Evolutionary conservation across 495 filamentous ascomycete species (phyloP).

Genomic region (Niebla homalea): DNA sequence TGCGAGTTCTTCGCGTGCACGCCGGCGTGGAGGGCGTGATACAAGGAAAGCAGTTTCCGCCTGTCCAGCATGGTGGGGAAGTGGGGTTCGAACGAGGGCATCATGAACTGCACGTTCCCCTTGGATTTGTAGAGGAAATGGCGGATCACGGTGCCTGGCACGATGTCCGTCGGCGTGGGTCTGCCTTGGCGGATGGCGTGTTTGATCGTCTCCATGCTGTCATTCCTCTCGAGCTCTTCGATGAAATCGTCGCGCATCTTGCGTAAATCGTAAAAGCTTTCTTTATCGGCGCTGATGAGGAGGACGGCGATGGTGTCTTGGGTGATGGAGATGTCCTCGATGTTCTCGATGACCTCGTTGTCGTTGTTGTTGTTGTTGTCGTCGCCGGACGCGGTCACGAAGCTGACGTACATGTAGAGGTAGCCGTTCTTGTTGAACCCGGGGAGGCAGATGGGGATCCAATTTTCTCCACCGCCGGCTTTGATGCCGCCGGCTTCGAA

Average conservation of each 20-base stretch:
- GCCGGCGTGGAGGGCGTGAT: conserved; percentile 68
- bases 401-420: conserved; percentile 98
- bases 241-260: conserved; percentile 46
- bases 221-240: conserved; percentile 58
- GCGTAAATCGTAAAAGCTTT: conserved; percentile 81
- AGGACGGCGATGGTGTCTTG: conserved; percentile 80
- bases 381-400: conserved; percentile 43
- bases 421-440: conserved; percentile 98
- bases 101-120: conserved; percentile 87
- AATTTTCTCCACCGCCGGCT: conserved; percentile 83
- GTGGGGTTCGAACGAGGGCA: conserved; percentile 67
- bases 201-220: conserved; percentile 61
- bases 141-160: conserved; percentile 62
- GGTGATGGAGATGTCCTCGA: conserved; percentile 28
- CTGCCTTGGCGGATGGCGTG: conserved; percentile 58
- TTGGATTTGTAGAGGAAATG: conserved; percentile 94
- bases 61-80: conserved; percentile 52
- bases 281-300: conserved; percentile 82
- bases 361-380: conserved; percentile 28
- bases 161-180: conserved; percentile 55
- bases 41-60: conserved; percentile 67
- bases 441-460: conserved; percentile 92
- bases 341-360: conserved; percentile 20
- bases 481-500: conserved; percentile 86
- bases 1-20: conserved; percentile 73